Evolutionary conservation across 345 rosid species (phyloP), one percentile per base, ranked within the genome.

Genomic region (Citrus sp.): DNA sequence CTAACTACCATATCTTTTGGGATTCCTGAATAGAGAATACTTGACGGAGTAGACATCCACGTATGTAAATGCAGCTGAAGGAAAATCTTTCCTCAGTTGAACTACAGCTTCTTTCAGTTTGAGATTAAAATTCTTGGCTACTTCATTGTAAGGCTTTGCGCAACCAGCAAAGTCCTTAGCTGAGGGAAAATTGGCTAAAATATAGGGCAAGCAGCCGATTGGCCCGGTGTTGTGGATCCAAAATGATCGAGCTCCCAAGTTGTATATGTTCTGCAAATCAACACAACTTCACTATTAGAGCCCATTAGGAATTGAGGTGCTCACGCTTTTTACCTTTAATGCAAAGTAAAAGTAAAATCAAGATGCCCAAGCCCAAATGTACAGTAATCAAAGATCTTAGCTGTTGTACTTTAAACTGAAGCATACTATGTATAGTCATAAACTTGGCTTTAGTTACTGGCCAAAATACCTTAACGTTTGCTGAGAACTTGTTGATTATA

Each of bases 211-310:
- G 67, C 97, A 90, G 5, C 97, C 93, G 32, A 90, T 81, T n/a
- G 97, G 97, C 35, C 94, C 94, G 10, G 97, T 92, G 78, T 85
- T 87, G 73, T 89, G 97, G 75, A 92, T 85, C 97, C 94, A 92
- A 78, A 87, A 92, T 32, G 87, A 80, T 58, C 90, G 85, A 1
- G 76, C 96, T 30, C 92, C 91, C 56, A 73, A 42, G 55, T 22
- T 40, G 70, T 87, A 84, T 58, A 91, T 61, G 34, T 77, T 86
- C 92, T 91, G 84, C 42, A 71, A 1, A 16, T 77, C 77, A 79
- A 56, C 38, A 14, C 12, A 64, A 65, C 19, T 42, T 35, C 22
- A 30, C 6, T 2, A 46, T 46, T 13, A 13, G 18, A 46, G 4
- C 5, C 16, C 51, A 13, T 46, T 46, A 46, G 51, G 51, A 46